Percentiles rank a stretch among this genome's conserved stretches.
These are phyloP conservation scores for Bryopsis sp. DNA, from an alignment of 139 green algal genomes.

Conservation along the genomic window DNA sequence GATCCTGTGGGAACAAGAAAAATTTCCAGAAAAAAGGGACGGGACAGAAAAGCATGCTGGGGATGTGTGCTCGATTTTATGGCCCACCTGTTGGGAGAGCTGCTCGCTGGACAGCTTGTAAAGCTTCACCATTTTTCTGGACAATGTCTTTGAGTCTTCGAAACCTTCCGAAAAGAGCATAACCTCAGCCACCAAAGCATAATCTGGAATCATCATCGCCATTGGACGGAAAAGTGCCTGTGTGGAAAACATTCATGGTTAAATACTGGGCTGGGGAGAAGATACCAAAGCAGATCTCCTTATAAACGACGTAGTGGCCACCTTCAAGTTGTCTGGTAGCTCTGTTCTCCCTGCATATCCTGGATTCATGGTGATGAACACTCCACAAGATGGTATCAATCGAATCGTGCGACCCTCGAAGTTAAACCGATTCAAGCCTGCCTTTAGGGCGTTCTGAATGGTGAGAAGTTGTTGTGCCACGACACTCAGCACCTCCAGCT, in stretches of 20 bases:
- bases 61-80: too few species aligned
- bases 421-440: conserved; percentile 55
- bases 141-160: conserved; percentile 62
- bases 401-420: conserved; percentile 76
- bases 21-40: neutral
- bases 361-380: conserved; percentile 91
- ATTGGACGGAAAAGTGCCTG: conserved; percentile 73
- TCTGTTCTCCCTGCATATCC: conserved; percentile 77
- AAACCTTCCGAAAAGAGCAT: conserved; percentile 83
- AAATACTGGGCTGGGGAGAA: neutral
- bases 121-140: conserved; percentile 81
- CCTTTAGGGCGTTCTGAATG: conserved; percentile 69
- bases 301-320: conserved; percentile 15
- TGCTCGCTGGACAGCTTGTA: conserved; percentile 87
- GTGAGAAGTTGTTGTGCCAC: conserved; percentile 83
- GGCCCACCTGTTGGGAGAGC: conserved; percentile 64
- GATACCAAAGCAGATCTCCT: too few species aligned
- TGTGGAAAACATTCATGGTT: neutral
- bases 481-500: conserved; percentile 74
- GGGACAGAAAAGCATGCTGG: neutral
- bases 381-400: conserved; percentile 63
- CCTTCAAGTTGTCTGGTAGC: conserved; percentile 78
- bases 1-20: conserved; percentile 23
- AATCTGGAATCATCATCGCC: conserved; percentile 84
- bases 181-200: conserved; percentile 65